A percentile compares a stretch with the other conserved stretches of the same genome.
These are phyloP conservation scores for Cyclostephanos tholiformis DNA, from an alignment of 108 stramenopile species.

Conservation along the genomic window DNA sequence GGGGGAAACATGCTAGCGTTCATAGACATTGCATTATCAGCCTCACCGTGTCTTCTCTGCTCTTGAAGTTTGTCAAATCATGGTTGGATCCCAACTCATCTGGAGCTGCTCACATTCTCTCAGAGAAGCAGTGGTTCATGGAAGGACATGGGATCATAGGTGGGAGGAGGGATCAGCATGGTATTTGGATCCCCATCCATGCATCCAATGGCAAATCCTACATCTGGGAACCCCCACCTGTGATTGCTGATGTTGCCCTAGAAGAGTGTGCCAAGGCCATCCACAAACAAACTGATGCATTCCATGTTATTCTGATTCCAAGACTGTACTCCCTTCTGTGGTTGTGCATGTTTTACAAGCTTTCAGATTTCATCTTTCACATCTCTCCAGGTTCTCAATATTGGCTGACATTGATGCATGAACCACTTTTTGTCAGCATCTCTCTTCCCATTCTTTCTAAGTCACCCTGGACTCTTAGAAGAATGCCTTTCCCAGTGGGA, in stretches of 20 bases:
- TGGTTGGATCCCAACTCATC: not conserved
- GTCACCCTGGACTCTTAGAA: not conserved
- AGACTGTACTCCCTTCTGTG: not conserved
- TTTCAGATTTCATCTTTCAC: not conserved
- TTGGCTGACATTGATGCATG: too few relatives aligned
- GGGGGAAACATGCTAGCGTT: slow-evolving; percentile 10
- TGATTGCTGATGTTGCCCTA: slow-evolving; percentile 24
- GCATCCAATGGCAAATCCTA: not conserved
- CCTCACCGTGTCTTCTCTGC: not conserved
- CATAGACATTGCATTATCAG: not conserved
- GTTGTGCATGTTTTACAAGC: not conserved
- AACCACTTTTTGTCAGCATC: not conserved
- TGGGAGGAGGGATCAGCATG: slow-evolving; percentile 13
- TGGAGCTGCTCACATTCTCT: slow-evolving; percentile 9
- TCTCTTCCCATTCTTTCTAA: not conserved
- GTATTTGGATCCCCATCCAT: slow-evolving; percentile 32
- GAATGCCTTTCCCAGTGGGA: slow-evolving; percentile 16
- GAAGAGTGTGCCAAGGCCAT: slow-evolving; percentile 41
- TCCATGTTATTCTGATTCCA: not conserved
- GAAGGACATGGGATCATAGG: slow-evolving; percentile 32
- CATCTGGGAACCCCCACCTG: slow-evolving; percentile 40
- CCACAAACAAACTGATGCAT: slow-evolving; percentile 25
- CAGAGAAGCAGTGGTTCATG: slow-evolving; percentile 21
- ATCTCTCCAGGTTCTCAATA: too few relatives aligned
- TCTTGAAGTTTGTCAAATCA: not conserved